Evolutionary conservation across 768 basidiomycete species (phyloP), one percentile per base, ranked within the genome.

Genomic region (Mycena galopus): DNA sequence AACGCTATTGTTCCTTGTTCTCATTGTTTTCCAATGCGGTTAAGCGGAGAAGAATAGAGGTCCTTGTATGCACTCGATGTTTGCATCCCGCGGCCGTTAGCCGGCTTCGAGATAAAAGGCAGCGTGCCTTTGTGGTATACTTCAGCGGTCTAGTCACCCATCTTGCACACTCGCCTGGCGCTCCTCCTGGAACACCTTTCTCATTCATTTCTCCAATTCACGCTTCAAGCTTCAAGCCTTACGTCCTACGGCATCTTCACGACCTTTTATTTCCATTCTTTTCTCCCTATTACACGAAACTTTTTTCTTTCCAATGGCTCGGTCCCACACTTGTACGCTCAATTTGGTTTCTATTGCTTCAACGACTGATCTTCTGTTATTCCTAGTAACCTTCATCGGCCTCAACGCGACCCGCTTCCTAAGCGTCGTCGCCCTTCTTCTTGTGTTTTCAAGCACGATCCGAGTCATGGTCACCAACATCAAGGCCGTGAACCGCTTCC

Each of bases 361-460:
- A 25, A 12, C 50, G 25, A n/a, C 50, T 51, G n/a, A 51, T 51
- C 11, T 27, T 23, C 12, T 17, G 21, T 69, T 65, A 14, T 23
- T 56, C 65, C 16, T 65, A 87, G 87, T 84, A 53, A 73, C 80
- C 60, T 96, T 96, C 82, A 86, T 93, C 78, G 90, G 89, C 75
- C 90, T 97, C 80, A 97, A 97, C 79, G 87, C 84, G 78, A 84
- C 94, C 78, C 93, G 96, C 68, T 80, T 85, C 53, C 79, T 98
- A 72, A 95, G 94, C 80, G 87, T 97, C 79, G 81, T 96, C 75
- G 88, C 91, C 21, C 88, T 97, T 67, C 82, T 95, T 32, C 90
- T 97, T 59, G 94, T 96, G 12, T 93, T 97, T 75, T 84, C 93
- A 16, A 93, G 89, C 80, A 93, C 88, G 66, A 90, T 94, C 76